A percentile compares a stretch with the other conserved stretches of the same genome.
phyloP scores from a whole-genome alignment of 208 protist species.

The Leishmania aethiopica region DNA sequence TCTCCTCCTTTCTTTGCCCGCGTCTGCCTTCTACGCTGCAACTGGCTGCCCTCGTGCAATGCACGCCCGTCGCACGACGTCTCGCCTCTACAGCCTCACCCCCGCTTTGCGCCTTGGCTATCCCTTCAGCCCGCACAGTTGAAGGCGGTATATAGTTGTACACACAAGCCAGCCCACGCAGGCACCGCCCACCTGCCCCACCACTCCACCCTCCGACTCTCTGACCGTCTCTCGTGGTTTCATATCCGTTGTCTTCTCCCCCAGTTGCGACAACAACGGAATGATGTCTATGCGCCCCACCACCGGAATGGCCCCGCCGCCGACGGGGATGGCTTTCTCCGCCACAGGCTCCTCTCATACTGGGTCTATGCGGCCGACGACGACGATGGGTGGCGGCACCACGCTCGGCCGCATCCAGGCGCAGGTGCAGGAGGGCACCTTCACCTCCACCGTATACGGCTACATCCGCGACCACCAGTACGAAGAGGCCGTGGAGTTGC shows the following conservation, averaged over 20 bases:
- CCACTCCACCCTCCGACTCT: neutral
- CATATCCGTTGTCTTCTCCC: neutral
- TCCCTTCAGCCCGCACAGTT: neutral
- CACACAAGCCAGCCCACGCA: neutral
- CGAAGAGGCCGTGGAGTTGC: constrained; percentile 91
- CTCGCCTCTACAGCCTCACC: neutral
- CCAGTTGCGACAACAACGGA: neutral
- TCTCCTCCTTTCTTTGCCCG: neutral
- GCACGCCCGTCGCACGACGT: neutral
- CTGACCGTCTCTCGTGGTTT: neutral
- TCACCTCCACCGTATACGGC: constrained; percentile 95
- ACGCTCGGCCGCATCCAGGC: constrained; percentile 90
- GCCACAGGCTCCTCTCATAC: constrained; percentile 39
- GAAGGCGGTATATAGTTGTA: neutral
- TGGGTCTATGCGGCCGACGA: constrained; percentile 69
- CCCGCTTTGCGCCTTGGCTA: neutral
- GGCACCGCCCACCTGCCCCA: neutral
- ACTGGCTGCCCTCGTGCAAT: neutral
- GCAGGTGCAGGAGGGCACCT: constrained; percentile 94
- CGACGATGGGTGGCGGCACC: constrained; percentile 88
- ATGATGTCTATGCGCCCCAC: constrained; percentile 37
- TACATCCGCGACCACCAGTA: constrained; percentile 96
- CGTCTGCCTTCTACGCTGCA: no score
- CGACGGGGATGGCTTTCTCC: constrained; percentile 36
- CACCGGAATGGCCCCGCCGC: constrained; percentile 71